Evolutionary conservation across 352 stramenopile species (phyloP), one percentile per base, ranked within the genome.

Genomic region (Pythium grandisporangium): DNA sequence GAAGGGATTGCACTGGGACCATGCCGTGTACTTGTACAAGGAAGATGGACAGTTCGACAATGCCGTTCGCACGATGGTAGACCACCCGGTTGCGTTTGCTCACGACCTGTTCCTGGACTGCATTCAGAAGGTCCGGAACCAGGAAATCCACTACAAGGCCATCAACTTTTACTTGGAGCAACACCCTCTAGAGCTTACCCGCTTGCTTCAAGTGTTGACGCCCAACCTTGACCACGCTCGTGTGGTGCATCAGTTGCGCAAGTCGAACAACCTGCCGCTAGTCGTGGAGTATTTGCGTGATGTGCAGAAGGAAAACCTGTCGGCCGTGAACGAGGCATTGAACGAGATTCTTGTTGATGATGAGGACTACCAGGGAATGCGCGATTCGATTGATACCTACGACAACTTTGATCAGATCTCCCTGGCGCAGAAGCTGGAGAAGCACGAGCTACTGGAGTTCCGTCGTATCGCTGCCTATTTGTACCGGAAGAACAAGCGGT

Each of bases 381-480:
- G 95, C 52, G 93, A 98, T 37, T 99, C 93, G 23, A 97, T 99
- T 48, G 96, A 99, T 56, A 80, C 94, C 29, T 99, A 97, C 74
- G 96, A 99, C 71, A 99, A 99, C 84, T 99, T 99, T 57, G 97
- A 99, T 63, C 87, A 96, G 66, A 98, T 99, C 63, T 93, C 92
- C 22, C 71, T 99, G 23, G 97, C 97, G 1, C 95, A 98, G 36
- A 97, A 98, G 63, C 69, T 99, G 49, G 93, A 98, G 48, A 99
- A 98, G 56, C 96, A 99, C 67, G 96, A 99, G 53, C 74, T 99
- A 33, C 76, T 99, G 33, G 96, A 99, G 61, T 99, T 99, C 79
- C 92, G 96, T 63, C 95, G 96, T 56, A 99, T 99, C 57, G 96
- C 97, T 24, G 96, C 96, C 14, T 98, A 99, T 65, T 64, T 99